Evolutionary conservation across 768 basidiomycete genomes (phyloP).

Genomic region (Tricholoma furcatifolium): DNA sequence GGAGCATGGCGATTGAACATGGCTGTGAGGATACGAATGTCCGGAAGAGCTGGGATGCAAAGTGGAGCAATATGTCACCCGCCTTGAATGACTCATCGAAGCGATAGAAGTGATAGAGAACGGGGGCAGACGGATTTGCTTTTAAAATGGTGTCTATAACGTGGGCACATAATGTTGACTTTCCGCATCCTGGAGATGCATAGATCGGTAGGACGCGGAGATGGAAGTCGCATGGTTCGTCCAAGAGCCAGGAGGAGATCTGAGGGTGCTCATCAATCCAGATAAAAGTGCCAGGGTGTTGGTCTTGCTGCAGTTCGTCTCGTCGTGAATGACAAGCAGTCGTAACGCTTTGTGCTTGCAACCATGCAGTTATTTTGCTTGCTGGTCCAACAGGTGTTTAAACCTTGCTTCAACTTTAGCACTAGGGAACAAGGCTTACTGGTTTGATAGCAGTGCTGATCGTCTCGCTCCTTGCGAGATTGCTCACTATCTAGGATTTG

Average conservation of each 20-base stretch:
- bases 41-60: neutral
- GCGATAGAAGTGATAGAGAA: constrained; percentile 2
- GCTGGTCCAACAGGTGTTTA: neutral
- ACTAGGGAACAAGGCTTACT: neutral
- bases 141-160: neutral
- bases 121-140: neutral
- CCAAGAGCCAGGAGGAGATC: neutral
- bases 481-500: neutral
- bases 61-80: neutral
- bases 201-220: neutral
- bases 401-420: neutral
- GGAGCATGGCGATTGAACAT: neutral
- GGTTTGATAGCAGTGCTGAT: neutral
- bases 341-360: neutral
- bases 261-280: neutral
- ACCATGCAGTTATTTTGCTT: neutral
- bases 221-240: neutral
- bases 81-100: neutral
- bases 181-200: constrained; percentile 1
- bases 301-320: neutral
- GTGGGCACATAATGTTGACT: constrained; percentile 1
- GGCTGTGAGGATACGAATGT: neutral
- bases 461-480: neutral
- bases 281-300: neutral
- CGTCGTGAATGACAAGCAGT: neutral